These are phyloP conservation scores for Filobasidium uniguttulatum DNA, from an alignment of 1,284 basidiomycete genomes.

Conservation along the genomic window DNA sequence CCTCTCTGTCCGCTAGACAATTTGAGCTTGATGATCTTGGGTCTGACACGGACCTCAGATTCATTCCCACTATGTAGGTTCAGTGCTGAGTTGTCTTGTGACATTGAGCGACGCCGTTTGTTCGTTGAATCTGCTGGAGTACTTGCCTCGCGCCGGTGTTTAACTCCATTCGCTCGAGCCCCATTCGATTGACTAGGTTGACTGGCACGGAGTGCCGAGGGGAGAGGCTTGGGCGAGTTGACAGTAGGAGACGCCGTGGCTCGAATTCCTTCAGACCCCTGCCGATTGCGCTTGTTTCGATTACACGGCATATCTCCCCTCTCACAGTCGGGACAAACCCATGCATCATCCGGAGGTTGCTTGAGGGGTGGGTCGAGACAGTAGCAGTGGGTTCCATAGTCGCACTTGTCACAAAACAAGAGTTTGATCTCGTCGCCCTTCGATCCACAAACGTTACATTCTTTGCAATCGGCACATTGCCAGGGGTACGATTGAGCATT, in stretches of 20 bases:
- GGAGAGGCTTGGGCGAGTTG: neutral
- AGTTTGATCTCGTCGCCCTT: slow-evolving; percentile 81
- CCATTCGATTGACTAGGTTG: too few species aligned
- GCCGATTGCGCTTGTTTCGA: too few species aligned
- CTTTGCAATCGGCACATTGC: slow-evolving; percentile 88
- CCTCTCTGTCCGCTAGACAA: neutral
- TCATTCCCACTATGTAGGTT: too few species aligned
- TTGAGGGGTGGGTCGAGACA: slow-evolving; percentile 63
- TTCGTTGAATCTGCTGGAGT: too few species aligned
- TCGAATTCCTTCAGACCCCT: too few species aligned
- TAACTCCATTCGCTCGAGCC: too few species aligned
- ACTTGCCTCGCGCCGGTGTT: too few species aligned
- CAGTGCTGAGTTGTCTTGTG: too few species aligned
- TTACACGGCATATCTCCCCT: neutral
- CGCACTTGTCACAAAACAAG: slow-evolving; percentile 87
- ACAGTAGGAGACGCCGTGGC: neutral
- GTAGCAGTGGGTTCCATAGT: slow-evolving; percentile 69
- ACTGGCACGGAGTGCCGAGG: too few species aligned
- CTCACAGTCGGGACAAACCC: neutral
- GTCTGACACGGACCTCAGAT: too few species aligned
- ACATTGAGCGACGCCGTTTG: too few species aligned
- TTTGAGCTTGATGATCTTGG: slow-evolving; percentile 18
- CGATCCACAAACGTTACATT: slow-evolving; percentile 70
- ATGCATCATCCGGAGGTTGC: slow-evolving; percentile 48
- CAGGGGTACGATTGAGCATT: slow-evolving; percentile 59